phyloP scores from a whole-genome alignment of 805 yeast species.

The Kodamaea laetipori region DNA sequence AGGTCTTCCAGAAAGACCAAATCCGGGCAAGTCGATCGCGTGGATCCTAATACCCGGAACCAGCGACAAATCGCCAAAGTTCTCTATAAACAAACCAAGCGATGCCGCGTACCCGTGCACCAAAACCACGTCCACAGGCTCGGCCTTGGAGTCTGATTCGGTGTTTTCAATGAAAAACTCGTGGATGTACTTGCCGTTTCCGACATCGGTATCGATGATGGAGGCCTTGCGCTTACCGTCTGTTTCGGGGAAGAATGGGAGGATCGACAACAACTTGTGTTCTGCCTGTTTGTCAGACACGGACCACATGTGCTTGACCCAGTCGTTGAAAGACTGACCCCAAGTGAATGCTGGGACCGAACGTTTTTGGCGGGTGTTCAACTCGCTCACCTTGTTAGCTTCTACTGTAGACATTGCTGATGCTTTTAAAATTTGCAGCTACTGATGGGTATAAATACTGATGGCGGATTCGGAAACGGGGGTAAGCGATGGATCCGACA shows the following conservation, averaged over 20 bases:
- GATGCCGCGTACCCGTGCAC: conserved; percentile 96
- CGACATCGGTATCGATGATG: conserved; percentile 57
- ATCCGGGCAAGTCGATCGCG: conserved; percentile 71
- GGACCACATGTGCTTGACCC: conserved; percentile 30
- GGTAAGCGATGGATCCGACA: too few species aligned
- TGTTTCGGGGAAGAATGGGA: conserved; percentile 61
- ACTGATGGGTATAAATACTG: neutral
- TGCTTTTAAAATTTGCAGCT: neutral
- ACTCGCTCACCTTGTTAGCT: conserved; percentile 2
- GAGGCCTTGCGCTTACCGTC: conserved; percentile 50
- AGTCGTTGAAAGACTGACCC: conserved; percentile 24
- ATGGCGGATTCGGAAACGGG: too few species aligned
- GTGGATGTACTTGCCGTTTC: conserved; percentile 63
- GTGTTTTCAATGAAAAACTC: conserved; percentile 67
- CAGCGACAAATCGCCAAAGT: conserved; percentile 50
- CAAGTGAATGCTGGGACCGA: conserved; percentile 4
- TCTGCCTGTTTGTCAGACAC: conserved; percentile 34
- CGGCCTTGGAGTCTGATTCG: conserved; percentile 31
- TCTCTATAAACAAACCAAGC: conserved; percentile 75
- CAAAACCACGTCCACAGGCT: conserved; percentile 58
- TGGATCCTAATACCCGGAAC: conserved; percentile 61
- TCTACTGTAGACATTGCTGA: conserved; percentile 3
- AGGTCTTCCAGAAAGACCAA: conserved; percentile 69
- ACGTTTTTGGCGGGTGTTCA: conserved; percentile 4
- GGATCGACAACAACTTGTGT: conserved; percentile 49